Base-by-base conservation (phyloP, 2,329 filamentous ascomycete genomes). In the Cucurbitaria berberidis region DNA sequence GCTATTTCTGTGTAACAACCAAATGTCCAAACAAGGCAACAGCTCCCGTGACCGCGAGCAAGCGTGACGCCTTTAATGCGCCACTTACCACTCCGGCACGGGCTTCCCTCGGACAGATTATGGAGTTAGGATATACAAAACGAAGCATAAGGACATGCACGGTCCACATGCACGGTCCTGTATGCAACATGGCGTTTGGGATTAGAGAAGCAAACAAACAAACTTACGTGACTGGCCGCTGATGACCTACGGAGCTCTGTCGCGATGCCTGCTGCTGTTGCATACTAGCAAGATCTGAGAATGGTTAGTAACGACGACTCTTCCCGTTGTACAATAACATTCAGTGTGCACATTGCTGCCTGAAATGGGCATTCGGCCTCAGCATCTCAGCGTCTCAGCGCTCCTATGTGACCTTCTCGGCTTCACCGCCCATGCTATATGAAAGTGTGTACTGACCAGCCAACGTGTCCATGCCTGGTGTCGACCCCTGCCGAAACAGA, bases 401-500 rank as follows among this genome's bases (percentile, higher is more conserved):
- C n/a, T n/a, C 13, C n/a, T 15, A n/a, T 19, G 24, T 10, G 24
- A 7, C 22, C 36, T 48, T 34, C 43, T 22, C 18, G 16, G 36
- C 24, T 34, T 29, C 38, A 13, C 34, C 8, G 3, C 41, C 10
- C n/a, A 19, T 21, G 19, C 6, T 24, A 30, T 21, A 69, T 68
- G 51, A 53, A 50, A 50, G 45, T 38, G 18, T 38, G 48, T 34
- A 63, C 66, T 61, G 64, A 80, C 78, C 78, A 64, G 79, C 77
- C 50, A 81, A 63, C 51, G 77, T 76, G 50, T 81, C 79, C 77
- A 81, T 80, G 40, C 77, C 74, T 26, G 77, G 74, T 15, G 76
- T 80, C 21, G 78, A 81, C 1, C 74, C 69, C 35, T 76, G 74
- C 7, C 77, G 71, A 55, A 74, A 74, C 30, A 73, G 44, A 24